phyloP scores from a whole-genome alignment of 2,329 filamentous ascomycete genomes.

The Ciborinia camelliae region DNA sequence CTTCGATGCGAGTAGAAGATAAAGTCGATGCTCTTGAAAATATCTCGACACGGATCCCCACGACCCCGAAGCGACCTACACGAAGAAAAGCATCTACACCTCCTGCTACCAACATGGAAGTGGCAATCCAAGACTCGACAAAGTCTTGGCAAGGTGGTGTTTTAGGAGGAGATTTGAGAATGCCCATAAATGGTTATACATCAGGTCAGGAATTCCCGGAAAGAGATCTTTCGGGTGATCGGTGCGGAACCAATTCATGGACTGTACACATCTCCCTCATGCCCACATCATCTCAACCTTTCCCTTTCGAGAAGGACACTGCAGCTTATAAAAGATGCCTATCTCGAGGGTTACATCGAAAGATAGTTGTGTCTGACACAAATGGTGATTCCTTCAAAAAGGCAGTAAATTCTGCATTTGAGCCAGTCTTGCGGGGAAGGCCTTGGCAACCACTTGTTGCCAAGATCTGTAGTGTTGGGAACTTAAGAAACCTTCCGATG shows the following conservation, averaged over 20 bases:
- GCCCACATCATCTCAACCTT: conserved; percentile 51
- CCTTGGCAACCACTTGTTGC: conserved; percentile 58
- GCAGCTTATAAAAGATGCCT: conserved; percentile 59
- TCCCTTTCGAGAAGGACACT: conserved; percentile 61
- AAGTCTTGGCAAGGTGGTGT: conserved; percentile 19
- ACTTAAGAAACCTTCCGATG: conserved; percentile 56
- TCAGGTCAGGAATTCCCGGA: conserved; percentile 28
- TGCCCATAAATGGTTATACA: conserved; percentile 4
- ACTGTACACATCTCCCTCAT: conserved; percentile 59
- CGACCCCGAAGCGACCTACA: conserved; percentile 22
- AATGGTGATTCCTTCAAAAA: conserved; percentile 48
- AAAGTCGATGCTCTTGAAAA: conserved; percentile 33
- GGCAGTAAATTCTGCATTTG: conserved; percentile 51
- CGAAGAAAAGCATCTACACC: conserved; percentile 35
- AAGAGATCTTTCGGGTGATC: conserved; percentile 26
- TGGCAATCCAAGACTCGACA: conserved; percentile 13
- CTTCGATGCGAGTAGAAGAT: conserved; percentile 38
- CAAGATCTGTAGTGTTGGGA: conserved; percentile 53
- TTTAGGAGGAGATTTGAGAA: background rate
- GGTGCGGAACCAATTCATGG: conserved; percentile 45
- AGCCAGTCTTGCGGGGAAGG: conserved; percentile 47
- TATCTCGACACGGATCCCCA: conserved; percentile 6
- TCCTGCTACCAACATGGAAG: conserved; percentile 24
- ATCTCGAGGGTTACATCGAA: conserved; percentile 57
- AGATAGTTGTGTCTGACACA: conserved; percentile 51